Conservation (phyloP, 169 alveolate species). For the Babesia bigemina region DNA sequence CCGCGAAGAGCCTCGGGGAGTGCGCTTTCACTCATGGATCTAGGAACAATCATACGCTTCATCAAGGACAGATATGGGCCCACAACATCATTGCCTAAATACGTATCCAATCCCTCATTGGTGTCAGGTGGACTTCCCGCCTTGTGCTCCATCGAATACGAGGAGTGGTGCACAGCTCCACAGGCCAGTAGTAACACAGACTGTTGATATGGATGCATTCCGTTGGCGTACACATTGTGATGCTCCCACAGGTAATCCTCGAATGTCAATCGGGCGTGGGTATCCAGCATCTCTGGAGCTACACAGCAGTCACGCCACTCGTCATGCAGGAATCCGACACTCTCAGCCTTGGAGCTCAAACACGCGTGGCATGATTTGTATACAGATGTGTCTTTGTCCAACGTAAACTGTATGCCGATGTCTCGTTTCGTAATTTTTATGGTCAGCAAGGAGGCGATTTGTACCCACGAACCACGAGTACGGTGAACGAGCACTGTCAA, state of each 20-base stretch:
- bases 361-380: conserved; percentile 20
- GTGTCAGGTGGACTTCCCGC: not conserved
- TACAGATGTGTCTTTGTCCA: conserved; percentile 7
- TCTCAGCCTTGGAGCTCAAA: conserved; percentile 4
- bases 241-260: conserved; percentile 41
- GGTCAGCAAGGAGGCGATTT: conserved; percentile 20
- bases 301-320: conserved; percentile 36
- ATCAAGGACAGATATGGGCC: conserved; percentile 16
- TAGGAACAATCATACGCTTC: conserved; percentile 10
- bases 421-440: not conserved
- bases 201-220: conserved; percentile 31
- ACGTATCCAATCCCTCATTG: not conserved
- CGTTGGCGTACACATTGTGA: conserved; percentile 3
- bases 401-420: conserved; percentile 2
- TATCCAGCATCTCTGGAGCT: conserved; percentile 15
- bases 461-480: conserved; percentile 35
- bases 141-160: not conserved
- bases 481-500: conserved; percentile 14
- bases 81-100: not conserved
- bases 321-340: conserved; percentile 1
- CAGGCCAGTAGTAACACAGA: conserved; percentile 9
- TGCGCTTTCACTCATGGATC: not conserved
- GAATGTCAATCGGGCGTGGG: conserved; percentile 24
- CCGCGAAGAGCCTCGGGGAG: not conserved
- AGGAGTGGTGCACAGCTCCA: conserved; percentile 1